phyloP scores from a whole-genome alignment of 2,329 filamentous ascomycete genomes.

The Xylaria sp. region DNA sequence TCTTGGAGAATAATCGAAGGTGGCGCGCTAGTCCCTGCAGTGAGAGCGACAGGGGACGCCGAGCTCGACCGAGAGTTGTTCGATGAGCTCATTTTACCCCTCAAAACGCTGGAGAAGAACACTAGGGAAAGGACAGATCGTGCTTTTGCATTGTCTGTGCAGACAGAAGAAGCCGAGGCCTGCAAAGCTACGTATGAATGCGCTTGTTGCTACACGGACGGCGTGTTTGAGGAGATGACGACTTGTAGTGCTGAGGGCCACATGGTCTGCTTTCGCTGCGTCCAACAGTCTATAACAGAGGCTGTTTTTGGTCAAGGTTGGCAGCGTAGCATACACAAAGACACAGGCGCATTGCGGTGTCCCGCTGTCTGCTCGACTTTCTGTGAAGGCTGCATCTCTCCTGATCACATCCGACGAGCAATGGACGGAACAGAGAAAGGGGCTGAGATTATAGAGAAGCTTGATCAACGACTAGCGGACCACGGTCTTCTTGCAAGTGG shows the following conservation, averaged over 20 bases:
- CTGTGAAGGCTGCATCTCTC: constrained; percentile 77
- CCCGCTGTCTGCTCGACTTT: constrained; percentile 74
- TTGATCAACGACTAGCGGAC: constrained; percentile 80
- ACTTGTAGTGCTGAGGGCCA: constrained; percentile 73
- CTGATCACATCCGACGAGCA: constrained; percentile 72
- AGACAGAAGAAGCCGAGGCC: constrained; percentile 64
- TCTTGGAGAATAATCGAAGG: constrained; percentile 63
- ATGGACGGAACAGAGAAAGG: constrained; percentile 73
- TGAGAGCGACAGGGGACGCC: constrained; percentile 69
- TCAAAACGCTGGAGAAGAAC: constrained; percentile 51
- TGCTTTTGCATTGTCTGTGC: constrained; percentile 58
- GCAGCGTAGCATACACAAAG: constrained; percentile 76
- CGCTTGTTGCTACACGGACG: constrained; percentile 76
- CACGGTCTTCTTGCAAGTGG: constrained; percentile 76
- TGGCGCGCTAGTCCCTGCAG: constrained; percentile 62
- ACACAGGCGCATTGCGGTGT: constrained; percentile 78
- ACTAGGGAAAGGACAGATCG: constrained; percentile 59
- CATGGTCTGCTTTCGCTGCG: constrained; percentile 80
- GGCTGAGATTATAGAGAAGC: constrained; percentile 71
- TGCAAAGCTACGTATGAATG: constrained; percentile 69
- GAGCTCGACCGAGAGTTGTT: constrained; percentile 69
- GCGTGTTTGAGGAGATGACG: constrained; percentile 74
- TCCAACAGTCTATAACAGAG: constrained; percentile 81
- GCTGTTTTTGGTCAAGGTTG: constrained; percentile 94
- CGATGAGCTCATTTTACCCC: constrained; percentile 59